Evolutionary conservation across 108 stramenopile species (phyloP), one percentile per base, ranked within the genome.

Genomic region (Cyclostephanos invisitatus): DNA sequence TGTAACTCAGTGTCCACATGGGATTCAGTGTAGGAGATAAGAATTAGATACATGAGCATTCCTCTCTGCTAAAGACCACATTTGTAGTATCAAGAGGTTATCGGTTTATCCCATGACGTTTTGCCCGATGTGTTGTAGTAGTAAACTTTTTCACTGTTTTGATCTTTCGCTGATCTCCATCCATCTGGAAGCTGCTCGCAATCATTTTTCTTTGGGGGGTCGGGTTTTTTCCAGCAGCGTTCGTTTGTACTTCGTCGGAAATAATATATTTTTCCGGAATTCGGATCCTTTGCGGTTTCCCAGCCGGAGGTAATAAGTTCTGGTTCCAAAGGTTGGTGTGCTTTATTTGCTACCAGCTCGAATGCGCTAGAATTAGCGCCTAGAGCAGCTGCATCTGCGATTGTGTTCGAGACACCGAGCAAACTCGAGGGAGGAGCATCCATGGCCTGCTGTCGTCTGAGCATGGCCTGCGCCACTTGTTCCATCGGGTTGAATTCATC

Each of bases 401-500:
- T 66, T 42, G 44, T 57, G 60, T 46, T 55, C 32, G 67, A 40
- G 20, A 68, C 48, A 62, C 64, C 66, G 11, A 56, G 15, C 37
- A 65, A 51, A 22, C 46, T 57, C 5, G 79, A 70, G 29, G 77
- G 75, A 17, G 84, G 78, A 29, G 60, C 75, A 24, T 51, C 49
- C 37, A 85, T 44, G 7, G 74, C 72, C 64, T 86, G 75, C 46
- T 83, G 81, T 65, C 86, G 82, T 40, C 82, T 75, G 58, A 69
- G 59, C 18, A 90, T 77, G 17, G 87, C 81, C 15, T 81, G 83
- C 10, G 82, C 82, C 6, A 91, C 82, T 77, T 91, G 89, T 64
- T 91, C 91, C 70, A 86, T 72, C 12, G 91, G 90, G 74, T 92
- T 89, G 68, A 72, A 83, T 20, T 85, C 77, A 73, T 90, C 86